Evolutionary conservation across 2,329 filamentous ascomycete genomes (phyloP).

Genomic region (Colletotrichum sp.): DNA sequence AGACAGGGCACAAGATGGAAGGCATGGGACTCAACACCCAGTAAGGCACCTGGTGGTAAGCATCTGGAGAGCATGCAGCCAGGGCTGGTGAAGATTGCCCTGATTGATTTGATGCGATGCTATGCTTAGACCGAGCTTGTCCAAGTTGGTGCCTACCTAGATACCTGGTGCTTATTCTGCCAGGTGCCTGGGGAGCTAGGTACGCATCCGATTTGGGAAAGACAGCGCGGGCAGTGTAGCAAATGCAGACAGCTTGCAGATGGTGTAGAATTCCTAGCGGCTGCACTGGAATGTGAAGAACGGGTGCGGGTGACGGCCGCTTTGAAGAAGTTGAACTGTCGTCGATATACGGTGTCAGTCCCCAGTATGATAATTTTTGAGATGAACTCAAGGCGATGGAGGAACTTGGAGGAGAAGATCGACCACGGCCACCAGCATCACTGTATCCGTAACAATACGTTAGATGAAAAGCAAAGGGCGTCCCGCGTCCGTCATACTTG

Average conservation of each 20-base stretch:
- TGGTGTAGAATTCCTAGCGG: background rate
- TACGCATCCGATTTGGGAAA: background rate
- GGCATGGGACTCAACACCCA: background rate
- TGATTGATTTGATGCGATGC: background rate
- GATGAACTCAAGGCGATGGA: background rate
- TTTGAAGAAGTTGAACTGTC: background rate
- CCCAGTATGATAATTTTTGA: background rate
- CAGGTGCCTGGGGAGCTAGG: background rate
- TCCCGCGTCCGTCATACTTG: background rate
- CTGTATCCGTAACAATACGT: conserved; percentile 14
- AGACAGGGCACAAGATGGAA: background rate
- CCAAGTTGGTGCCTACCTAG: background rate
- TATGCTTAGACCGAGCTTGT: background rate
- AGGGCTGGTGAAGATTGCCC: background rate
- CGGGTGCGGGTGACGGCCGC: background rate
- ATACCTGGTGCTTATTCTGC: background rate
- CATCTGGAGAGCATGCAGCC: background rate
- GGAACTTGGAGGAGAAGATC: background rate
- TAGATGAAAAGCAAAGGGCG: conserved; percentile 7
- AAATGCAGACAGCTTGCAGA: background rate
- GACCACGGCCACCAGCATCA: background rate
- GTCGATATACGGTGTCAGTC: background rate
- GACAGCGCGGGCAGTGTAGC: background rate
- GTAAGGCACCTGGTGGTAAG: background rate
- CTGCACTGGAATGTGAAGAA: background rate